A percentile compares a stretch with the other conserved stretches of the same genome.
These are phyloP conservation scores for Sporothrix phasma DNA, from an alignment of 2,329 filamentous ascomycete genomes.

Conservation along the genomic window DNA sequence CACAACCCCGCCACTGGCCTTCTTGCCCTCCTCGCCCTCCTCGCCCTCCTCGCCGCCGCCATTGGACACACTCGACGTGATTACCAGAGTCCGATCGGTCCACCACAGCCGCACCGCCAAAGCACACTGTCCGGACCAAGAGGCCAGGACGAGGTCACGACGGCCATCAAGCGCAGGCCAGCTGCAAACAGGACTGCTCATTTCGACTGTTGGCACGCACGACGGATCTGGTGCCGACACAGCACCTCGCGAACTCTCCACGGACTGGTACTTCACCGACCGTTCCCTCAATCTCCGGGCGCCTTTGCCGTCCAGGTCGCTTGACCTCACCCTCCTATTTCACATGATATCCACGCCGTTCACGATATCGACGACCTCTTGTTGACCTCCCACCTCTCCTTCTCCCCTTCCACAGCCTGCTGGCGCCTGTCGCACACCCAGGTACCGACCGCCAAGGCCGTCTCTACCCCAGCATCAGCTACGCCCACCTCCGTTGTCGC, in stretches of 20 bases:
- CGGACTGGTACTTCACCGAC: background rate
- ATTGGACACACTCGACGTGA: background rate
- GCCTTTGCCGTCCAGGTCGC: background rate
- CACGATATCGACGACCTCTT: background rate
- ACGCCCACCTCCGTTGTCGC: background rate
- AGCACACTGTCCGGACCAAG: background rate
- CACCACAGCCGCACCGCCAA: constrained; percentile 3
- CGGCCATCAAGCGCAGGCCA: background rate
- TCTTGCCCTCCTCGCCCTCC: too few relatives aligned
- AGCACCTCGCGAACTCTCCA: background rate
- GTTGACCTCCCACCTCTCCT: background rate
- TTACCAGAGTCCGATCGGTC: constrained; percentile 1
- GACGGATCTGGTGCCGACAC: background rate
- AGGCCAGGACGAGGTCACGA: background rate
- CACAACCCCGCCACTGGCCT: too few relatives aligned
- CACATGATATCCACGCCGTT: background rate
- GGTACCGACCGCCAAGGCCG: background rate
- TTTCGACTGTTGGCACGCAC: background rate
- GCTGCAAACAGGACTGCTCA: background rate
- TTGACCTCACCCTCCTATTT: background rate
- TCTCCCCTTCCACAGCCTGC: background rate
- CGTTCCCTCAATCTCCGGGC: background rate
- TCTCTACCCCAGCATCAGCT: background rate
- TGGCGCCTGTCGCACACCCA: background rate
- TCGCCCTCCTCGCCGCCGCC: background rate